phyloP scores from a whole-genome alignment of 108 stramenopile species.

The Skeletonema marinoi region DNA sequence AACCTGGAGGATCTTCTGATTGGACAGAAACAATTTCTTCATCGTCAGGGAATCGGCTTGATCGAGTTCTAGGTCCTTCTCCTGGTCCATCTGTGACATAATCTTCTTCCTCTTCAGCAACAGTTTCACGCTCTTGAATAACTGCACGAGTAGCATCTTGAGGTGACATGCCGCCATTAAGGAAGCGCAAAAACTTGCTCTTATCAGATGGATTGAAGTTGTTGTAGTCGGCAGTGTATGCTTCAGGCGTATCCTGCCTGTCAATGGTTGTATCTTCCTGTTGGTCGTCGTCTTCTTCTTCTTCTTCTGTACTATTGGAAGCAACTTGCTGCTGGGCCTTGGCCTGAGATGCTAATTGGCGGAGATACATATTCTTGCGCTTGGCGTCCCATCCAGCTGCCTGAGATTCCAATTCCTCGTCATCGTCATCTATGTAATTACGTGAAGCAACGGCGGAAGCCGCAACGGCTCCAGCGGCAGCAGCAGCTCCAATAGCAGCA shows the following conservation, averaged over 20 bases:
- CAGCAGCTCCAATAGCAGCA: not conserved
- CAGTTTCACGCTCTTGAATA: constrained; percentile 15
- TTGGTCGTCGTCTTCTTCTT: not conserved
- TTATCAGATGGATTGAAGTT: constrained; percentile 70
- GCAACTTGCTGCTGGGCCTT: constrained; percentile 51
- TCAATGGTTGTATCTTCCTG: not conserved
- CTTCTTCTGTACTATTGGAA: not conserved
- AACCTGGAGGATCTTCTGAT: constrained; percentile 22
- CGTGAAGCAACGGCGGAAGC: not conserved
- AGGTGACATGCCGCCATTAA: constrained; percentile 69
- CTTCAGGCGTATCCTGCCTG: not conserved
- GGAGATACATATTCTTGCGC: constrained; percentile 54
- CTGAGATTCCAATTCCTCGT: constrained; percentile 41
- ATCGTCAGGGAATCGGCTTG: constrained; percentile 1
- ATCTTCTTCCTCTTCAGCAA: constrained; percentile 52
- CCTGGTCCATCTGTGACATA: constrained; percentile 8
- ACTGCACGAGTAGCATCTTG: constrained; percentile 22
- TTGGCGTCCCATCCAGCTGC: constrained; percentile 32
- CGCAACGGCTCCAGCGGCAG: not conserved
- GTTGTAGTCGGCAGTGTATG: constrained; percentile 55
- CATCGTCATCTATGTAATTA: constrained; percentile 5
- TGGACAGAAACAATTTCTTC: not conserved
- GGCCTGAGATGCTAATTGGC: constrained; percentile 56
- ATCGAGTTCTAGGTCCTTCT: not conserved
- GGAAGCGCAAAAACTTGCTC: constrained; percentile 71